These are phyloP conservation scores for Aechmea fasciata DNA, from an alignment of 176 grass and related monocot genomes.

Conservation along the genomic window DNA sequence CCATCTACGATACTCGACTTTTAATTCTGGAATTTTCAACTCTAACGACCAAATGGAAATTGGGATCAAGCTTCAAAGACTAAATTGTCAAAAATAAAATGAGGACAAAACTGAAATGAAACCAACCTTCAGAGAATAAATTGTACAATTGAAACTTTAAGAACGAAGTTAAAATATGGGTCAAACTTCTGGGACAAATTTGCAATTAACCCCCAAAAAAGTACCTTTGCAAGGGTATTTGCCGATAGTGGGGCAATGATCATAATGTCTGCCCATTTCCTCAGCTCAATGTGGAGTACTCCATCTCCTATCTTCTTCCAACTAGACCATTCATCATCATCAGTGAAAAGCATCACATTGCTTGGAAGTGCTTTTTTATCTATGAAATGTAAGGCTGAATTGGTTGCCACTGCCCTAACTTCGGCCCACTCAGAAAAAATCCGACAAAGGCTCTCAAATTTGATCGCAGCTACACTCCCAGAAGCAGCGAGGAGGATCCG, in stretches of 20 bases:
- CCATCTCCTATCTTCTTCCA: constrained; percentile 93
- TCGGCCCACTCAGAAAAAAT: constrained; percentile 82
- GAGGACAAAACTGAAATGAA: too few relatives aligned
- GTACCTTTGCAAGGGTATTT: constrained; percentile 88
- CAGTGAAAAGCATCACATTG: constrained; percentile 52
- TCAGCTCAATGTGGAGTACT: constrained; percentile 85
- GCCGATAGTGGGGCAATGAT: constrained; percentile 78
- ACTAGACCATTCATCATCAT: constrained; percentile 81
- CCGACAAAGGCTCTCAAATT: constrained; percentile 75
- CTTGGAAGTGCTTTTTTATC: constrained; percentile 48
- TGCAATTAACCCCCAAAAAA: not conserved
- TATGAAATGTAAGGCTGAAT: constrained; percentile 65
- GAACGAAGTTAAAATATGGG: not conserved
- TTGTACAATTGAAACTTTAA: not conserved
- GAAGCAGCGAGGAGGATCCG: constrained; percentile 71
- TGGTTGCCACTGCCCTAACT: constrained; percentile 61
- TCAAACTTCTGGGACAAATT: not conserved
- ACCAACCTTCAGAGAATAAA: too few relatives aligned
- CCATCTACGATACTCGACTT: too few relatives aligned
- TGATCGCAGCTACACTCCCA: constrained; percentile 90
- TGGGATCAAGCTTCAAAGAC: too few relatives aligned
- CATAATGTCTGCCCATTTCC: constrained; percentile 94
- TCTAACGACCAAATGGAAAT: too few relatives aligned
- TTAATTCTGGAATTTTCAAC: too few relatives aligned
- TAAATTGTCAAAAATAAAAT: too few relatives aligned